Conservation (phyloP, 2,329 filamentous ascomycete species). For the Fusarium neocosmosporiellum region DNA sequence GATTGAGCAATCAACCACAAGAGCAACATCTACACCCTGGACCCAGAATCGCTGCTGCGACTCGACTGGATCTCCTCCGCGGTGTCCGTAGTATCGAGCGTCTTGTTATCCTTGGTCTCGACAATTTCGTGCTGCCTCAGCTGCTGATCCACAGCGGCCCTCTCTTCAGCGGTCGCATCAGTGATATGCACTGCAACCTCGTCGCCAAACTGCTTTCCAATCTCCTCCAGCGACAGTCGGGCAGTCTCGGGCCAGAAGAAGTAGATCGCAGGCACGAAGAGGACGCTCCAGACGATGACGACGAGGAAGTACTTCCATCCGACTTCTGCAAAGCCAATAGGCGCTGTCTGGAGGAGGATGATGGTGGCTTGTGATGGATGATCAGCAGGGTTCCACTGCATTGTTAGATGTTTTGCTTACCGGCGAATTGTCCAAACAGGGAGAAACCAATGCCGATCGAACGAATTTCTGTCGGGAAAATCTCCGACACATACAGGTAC, state of each 20-base stretch:
- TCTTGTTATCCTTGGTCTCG: neutral
- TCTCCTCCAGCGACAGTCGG: slow-evolving; percentile 54
- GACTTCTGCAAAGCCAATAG: slow-evolving; percentile 51
- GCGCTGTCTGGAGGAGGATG: slow-evolving; percentile 58
- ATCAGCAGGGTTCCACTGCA: neutral
- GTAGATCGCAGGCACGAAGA: slow-evolving; percentile 47
- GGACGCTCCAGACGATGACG: slow-evolving; percentile 56
- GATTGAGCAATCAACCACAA: neutral
- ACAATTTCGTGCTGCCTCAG: neutral
- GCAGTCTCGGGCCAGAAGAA: slow-evolving; percentile 48
- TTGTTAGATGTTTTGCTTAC: slow-evolving; percentile 26
- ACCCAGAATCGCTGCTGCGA: slow-evolving; percentile 8
- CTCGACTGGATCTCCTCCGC: neutral
- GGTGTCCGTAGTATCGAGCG: neutral
- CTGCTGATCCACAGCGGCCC: slow-evolving; percentile 18
- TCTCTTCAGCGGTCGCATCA: slow-evolving; percentile 51
- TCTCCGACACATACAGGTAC: slow-evolving; percentile 53
- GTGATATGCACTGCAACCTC: slow-evolving; percentile 60
- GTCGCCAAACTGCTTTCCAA: slow-evolving; percentile 56
- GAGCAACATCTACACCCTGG: neutral
- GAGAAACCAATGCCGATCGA: slow-evolving; percentile 64
- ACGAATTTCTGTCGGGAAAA: slow-evolving; percentile 59
- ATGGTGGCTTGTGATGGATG: slow-evolving; percentile 46
- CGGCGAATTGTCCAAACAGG: slow-evolving; percentile 60
- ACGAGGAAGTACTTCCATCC: slow-evolving; percentile 64